phyloP scores from a whole-genome alignment of 306 rosid genomes.

The Pyrus pyrifolia region DNA sequence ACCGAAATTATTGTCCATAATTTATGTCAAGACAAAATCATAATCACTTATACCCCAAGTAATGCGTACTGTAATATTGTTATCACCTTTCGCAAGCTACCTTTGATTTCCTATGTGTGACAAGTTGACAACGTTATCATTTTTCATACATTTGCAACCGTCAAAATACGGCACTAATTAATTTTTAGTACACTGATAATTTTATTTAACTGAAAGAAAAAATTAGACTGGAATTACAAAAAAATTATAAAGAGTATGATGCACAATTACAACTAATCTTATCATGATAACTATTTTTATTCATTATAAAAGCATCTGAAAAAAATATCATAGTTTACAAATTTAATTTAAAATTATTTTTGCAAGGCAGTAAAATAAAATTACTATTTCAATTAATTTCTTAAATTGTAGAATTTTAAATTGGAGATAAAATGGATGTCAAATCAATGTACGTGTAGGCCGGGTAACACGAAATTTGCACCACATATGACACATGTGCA shows the following conservation, averaged over 20 bases:
- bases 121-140: too few relatives aligned
- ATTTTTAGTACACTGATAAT: too few relatives aligned
- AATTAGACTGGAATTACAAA: too few relatives aligned
- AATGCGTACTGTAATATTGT: background rate
- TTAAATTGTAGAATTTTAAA: background rate
- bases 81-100: background rate
- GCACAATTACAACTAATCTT: too few relatives aligned
- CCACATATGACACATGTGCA: background rate
- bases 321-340: too few relatives aligned
- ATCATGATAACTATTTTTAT: too few relatives aligned
- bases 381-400: background rate
- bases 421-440: background rate
- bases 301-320: too few relatives aligned
- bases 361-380: background rate
- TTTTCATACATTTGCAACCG: too few relatives aligned
- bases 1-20: conserved; percentile 1
- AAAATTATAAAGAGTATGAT: too few relatives aligned
- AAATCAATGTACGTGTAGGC: background rate
- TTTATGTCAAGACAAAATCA: conserved; percentile 19
- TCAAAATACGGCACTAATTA: too few relatives aligned
- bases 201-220: too few relatives aligned
- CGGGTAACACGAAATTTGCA: background rate
- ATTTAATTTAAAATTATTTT: too few relatives aligned
- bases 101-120: background rate
- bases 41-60: conserved; percentile 3